Base-by-base conservation (phyloP, 1,139 yeast genomes). In the Lodderomyces jiufengensis region DNA sequence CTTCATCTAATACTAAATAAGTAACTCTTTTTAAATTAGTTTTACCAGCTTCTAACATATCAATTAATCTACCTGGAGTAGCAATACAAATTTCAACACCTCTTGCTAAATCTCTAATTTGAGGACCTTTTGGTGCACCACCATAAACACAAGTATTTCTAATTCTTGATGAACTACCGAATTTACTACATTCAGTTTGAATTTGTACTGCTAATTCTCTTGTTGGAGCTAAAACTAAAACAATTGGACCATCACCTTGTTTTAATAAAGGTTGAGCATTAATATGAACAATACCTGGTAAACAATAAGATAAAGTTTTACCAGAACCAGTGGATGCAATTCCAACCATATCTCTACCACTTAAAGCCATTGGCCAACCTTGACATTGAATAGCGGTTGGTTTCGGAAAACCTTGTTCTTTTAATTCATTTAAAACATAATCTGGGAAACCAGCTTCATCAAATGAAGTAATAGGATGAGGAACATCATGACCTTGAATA, bases 341-440 rank as follows among this genome's bases (percentile, higher is more conserved):
- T 75, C 98, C 98, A 65, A 92, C 84, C 90, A 92, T 86, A 64
- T 92, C 97, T 70, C 97, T 84, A 72, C 98, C 98, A 54, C 92
- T 81, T 46, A 90, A 75, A 58, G 98, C 98, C 98, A 92, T 92
- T 45, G 98, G 98, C 98, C 98, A 92, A 70, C 98, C 98, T 72
- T 94, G 98, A 64, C 96, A 86, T 71, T 92, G 98, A 59, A 92
- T 92, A 48, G 87, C 87, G 41, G 98, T 92, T 52, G 98, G 98
- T 47, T 73, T 78, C 41, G 84, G 94, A 71, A 92, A 92, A 43
- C 97, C 97, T 66, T 86, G 92, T 43, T 82, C 81, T 68, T 84
- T 79, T 52, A 92, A 88, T 70, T 92, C 97, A 48, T 69, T 73
- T 59, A 92, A 74, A 30, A 92, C 97, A 57, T 92, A 90, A 51